Conservation (phyloP, 2,329 filamentous ascomycete species). For the Fusarium xylarioides region DNA sequence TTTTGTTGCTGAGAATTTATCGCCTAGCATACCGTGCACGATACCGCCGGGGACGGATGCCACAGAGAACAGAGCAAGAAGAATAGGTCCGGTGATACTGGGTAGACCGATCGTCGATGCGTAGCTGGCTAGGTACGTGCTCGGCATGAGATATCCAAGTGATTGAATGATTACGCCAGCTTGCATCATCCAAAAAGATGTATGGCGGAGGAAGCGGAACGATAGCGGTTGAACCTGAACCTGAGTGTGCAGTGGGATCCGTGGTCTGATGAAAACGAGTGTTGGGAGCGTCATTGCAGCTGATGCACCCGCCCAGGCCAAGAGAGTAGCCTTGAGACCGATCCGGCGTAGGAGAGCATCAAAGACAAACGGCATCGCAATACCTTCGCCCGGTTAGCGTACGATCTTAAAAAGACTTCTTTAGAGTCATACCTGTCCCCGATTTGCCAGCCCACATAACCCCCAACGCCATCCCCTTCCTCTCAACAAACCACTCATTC, state of each 20-base stretch:
- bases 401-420: rapidly evolving
- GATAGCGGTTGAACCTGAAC: constrained; percentile 44
- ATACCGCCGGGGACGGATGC: constrained; percentile 66
- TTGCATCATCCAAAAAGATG: constrained; percentile 66
- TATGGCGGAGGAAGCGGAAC: constrained; percentile 59
- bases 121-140: constrained; percentile 66
- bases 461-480: constrained; percentile 64
- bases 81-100: constrained; percentile 59
- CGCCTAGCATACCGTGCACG: constrained; percentile 63
- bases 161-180: constrained; percentile 65
- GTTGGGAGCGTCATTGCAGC: constrained; percentile 51
- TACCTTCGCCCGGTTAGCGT: constrained; percentile 43
- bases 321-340: constrained; percentile 55
- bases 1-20: constrained; percentile 58
- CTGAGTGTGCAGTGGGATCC: constrained; percentile 37
- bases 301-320: constrained; percentile 53
- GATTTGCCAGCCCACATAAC: constrained; percentile 64
- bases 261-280: constrained; percentile 50
- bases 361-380: constrained; percentile 61
- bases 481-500: constrained; percentile 67
- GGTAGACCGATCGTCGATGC: constrained; percentile 57
- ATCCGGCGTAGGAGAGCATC: constrained; percentile 56
- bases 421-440: constrained; percentile 34
- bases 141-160: constrained; percentile 68
- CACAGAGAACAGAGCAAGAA: constrained; percentile 65